Evolutionary conservation across 352 stramenopile genomes (phyloP).

Genomic region (Thalassiosira hispida): DNA sequence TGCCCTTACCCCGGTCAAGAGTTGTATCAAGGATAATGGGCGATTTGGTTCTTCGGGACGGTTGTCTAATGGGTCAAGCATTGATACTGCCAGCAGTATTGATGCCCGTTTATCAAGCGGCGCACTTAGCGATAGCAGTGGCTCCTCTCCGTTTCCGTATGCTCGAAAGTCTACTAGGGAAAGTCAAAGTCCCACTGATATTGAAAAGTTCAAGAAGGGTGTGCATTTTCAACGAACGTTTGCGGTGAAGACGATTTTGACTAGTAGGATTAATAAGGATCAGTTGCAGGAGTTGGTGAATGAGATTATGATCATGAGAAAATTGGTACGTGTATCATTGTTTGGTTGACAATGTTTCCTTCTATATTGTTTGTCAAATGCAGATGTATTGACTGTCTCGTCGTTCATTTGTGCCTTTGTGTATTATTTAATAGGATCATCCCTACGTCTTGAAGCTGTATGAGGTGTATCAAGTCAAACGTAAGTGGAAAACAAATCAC

Average conservation of each 20-base stretch:
- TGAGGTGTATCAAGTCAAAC: conserved; percentile 67
- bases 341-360: background rate
- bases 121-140: no score
- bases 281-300: conserved; percentile 59
- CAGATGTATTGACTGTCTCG: no score
- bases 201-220: conserved; percentile 27
- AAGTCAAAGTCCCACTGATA: background rate
- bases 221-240: conserved; percentile 58
- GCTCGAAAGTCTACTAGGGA: background rate
- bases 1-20: conserved; percentile 10
- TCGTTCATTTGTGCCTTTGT: no score
- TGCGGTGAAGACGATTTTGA: conserved; percentile 64
- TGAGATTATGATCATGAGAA: conserved; percentile 68
- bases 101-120: background rate
- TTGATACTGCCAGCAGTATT: conserved; percentile 4
- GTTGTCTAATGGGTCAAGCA: background rate
- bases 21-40: conserved; percentile 23
- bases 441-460: conserved; percentile 64
- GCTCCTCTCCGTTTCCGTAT: background rate
- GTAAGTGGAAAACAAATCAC: conserved; percentile 31
- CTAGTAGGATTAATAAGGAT: conserved; percentile 48
- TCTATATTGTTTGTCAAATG: background rate
- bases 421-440: conserved; percentile 42
- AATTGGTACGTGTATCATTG: conserved; percentile 38
- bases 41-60: background rate